Conservation (phyloP, 768 basidiomycete species). For the Rhizopogon vinicolor region DNA sequence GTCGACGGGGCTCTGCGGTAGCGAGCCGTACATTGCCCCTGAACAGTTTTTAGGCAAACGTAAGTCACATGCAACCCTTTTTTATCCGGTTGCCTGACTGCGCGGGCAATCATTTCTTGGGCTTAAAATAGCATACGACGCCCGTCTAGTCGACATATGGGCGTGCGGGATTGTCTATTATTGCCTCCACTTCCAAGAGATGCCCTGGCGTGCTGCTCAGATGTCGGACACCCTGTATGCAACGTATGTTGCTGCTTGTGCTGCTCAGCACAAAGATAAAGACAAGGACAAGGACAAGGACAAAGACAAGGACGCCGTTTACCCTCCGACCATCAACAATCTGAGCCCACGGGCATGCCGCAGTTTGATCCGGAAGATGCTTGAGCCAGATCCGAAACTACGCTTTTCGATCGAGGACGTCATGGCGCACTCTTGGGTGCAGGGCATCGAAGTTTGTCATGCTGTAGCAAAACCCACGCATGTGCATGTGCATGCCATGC, state of each 20-base stretch:
- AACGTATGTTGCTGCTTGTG: conserved; percentile 54
- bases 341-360: conserved; percentile 84
- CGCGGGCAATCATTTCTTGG: conserved; percentile 18
- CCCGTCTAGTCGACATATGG: conserved; percentile 97
- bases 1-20: conserved; percentile 95
- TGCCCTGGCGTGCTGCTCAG: conserved; percentile 97
- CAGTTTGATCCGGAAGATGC: conserved; percentile 83
- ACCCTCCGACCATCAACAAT: conserved; percentile 77
- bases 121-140: conserved; percentile 78
- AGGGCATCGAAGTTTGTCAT: conserved; percentile 80
- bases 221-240: conserved; percentile 74
- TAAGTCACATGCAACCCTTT: conserved; percentile 47
- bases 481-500: conserved; percentile 64
- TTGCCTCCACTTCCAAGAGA: conserved; percentile 96
- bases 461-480: conserved; percentile 58
- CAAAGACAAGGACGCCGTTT: conserved; percentile 25
- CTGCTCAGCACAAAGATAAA: conserved; percentile 14
- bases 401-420: conserved; percentile 78
- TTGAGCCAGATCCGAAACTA: conserved; percentile 87
- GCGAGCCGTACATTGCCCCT: conserved; percentile 98
- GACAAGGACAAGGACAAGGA: conserved; percentile 17
- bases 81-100: conserved; percentile 35
- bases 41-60: conserved; percentile 97
- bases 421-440: conserved; percentile 73
- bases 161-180: conserved; percentile 97